phyloP scores from a whole-genome alignment of 1,139 yeast species.

The Arxiozyma telluris region DNA sequence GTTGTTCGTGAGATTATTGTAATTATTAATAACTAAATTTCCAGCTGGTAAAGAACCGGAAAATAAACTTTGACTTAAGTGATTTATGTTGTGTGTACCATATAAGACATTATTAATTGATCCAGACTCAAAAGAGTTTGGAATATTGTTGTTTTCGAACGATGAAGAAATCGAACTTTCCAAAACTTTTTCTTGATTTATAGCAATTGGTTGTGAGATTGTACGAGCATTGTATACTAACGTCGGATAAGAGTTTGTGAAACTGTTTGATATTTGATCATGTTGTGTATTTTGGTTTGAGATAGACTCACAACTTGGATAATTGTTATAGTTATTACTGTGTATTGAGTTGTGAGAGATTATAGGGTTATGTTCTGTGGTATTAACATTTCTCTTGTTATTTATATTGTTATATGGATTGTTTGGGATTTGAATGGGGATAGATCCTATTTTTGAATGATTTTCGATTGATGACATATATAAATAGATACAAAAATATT shows the following conservation, averaged over 20 bases:
- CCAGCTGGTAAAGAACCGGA: neutral
- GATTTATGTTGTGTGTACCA: neutral
- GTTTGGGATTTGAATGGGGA: conserved; percentile 1
- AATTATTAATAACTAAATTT: neutral
- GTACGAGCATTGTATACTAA: neutral
- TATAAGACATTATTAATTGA: neutral
- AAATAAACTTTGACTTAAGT: neutral
- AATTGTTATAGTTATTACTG: neutral
- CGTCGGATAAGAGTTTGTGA: neutral
- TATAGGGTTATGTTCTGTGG: neutral
- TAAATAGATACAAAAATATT: neutral
- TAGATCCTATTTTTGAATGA: neutral
- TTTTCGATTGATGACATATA: neutral
- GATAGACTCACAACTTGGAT: neutral
- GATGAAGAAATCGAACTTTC: neutral
- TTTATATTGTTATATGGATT: neutral
- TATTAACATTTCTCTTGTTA: neutral
- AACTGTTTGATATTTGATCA: neutral
- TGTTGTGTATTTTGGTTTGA: neutral
- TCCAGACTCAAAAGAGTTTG: neutral
- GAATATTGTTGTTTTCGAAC: neutral
- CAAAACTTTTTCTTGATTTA: neutral
- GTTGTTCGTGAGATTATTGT: no score
- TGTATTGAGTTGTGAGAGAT: neutral
- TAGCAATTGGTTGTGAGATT: neutral